phyloP scores from a whole-genome alignment of 2,329 filamentous ascomycete species.

The Cercospora sesami region DNA sequence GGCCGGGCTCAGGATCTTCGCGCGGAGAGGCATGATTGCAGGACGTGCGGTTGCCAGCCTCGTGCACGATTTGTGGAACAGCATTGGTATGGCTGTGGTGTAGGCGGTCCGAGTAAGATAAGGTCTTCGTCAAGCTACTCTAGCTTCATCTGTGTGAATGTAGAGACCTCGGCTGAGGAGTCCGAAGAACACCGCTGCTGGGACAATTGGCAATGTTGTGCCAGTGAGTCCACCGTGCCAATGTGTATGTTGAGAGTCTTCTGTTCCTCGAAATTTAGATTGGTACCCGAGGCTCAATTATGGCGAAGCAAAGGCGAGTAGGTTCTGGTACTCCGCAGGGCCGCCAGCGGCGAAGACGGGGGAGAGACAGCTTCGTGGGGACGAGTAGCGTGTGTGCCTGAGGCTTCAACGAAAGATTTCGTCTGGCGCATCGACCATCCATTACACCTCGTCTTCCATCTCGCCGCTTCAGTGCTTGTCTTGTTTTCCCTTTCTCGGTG shows the following conservation, averaged over 20 bases:
- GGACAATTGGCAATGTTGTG: background rate
- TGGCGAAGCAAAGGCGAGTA: background rate
- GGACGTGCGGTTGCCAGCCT: constrained; percentile 44
- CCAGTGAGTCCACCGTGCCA: background rate
- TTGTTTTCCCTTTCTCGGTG: constrained; percentile 19
- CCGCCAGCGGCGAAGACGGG: constrained; percentile 4
- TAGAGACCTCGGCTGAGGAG: constrained; percentile 18
- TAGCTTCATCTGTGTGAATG: constrained; percentile 17
- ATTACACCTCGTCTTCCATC: constrained; percentile 10
- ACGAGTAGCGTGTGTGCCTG: background rate
- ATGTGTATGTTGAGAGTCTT: background rate
- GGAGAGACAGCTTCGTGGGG: constrained; percentile 4
- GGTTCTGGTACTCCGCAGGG: background rate
- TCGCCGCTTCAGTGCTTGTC: background rate
- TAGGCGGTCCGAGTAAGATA: background rate
- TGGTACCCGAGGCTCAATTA: background rate
- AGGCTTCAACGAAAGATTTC: constrained; percentile 4
- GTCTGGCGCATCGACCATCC: background rate
- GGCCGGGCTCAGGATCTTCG: constrained; percentile 51
- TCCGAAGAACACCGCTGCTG: background rate
- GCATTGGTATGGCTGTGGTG: constrained; percentile 43
- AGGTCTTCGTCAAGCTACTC: constrained; percentile 14
- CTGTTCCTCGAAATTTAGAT: background rate
- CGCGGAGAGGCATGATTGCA: constrained; percentile 72
- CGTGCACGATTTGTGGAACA: constrained; percentile 45